A percentile compares a stretch with the other conserved stretches of the same genome.
These are phyloP conservation scores for Penicillium robsamsonii DNA, from an alignment of 495 filamentous ascomycete species.

Conservation along the genomic window DNA sequence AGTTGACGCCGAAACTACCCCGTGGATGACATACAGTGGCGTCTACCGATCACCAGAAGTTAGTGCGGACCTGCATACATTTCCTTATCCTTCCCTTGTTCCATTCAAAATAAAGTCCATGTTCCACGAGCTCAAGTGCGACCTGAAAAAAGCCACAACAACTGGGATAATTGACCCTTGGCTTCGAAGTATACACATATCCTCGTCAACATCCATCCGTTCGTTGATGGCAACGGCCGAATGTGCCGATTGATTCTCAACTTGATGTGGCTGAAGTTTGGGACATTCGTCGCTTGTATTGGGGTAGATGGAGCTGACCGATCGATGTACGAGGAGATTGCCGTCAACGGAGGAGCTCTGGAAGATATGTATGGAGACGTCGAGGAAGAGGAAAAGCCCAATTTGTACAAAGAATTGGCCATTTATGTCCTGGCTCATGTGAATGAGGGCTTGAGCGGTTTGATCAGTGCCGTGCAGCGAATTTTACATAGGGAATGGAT, in stretches of 20 bases:
- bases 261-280: constrained; percentile 28
- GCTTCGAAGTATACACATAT: constrained; percentile 30
- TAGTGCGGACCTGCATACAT: constrained; percentile 20
- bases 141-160: constrained; percentile 12
- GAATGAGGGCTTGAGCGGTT: background rate
- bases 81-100: constrained; percentile 17
- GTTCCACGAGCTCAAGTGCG: constrained; percentile 22
- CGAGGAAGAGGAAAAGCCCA: constrained; percentile 16
- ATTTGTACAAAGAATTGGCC: constrained; percentile 8
- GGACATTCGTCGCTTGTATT: constrained; percentile 26
- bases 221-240: constrained; percentile 39
- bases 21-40: constrained; percentile 26
- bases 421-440: constrained; percentile 9
- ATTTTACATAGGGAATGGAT: no score
- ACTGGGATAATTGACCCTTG: constrained; percentile 27
- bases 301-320: constrained; percentile 24
- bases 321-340: constrained; percentile 3
- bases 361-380: constrained; percentile 8
- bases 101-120: constrained; percentile 33
- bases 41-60: constrained; percentile 25
- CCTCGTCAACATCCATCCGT: constrained; percentile 40
- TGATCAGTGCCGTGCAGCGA: background rate
- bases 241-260: constrained; percentile 38
- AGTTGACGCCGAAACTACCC: constrained; percentile 14
- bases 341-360: background rate